phyloP scores from a whole-genome alignment of 805 yeast genomes.

The Wickerhamomyces canadensis region DNA sequence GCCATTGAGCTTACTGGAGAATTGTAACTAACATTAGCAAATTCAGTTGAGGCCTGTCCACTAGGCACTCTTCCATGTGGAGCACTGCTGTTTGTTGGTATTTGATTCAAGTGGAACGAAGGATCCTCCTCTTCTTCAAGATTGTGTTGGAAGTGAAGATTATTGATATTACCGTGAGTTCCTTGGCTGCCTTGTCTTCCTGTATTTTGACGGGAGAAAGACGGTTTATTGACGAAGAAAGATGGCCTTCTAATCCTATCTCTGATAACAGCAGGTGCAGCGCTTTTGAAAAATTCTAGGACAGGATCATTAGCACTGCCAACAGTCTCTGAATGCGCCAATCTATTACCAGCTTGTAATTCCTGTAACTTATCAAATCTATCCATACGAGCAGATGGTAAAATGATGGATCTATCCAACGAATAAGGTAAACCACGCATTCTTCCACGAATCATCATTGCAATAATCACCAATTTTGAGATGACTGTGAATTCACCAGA shows the following conservation, averaged over 20 bases:
- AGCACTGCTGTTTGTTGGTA: no score
- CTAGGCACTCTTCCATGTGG: no score
- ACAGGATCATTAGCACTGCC: slow-evolving; percentile 22
- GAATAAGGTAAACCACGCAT: slow-evolving; percentile 95
- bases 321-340: slow-evolving; percentile 17
- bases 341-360: slow-evolving; percentile 16
- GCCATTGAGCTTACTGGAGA: no score
- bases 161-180: no score
- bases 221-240: slow-evolving; percentile 9
- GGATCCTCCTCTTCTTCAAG: background rate
- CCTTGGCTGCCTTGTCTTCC: background rate
- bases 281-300: slow-evolving; percentile 23
- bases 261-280: slow-evolving; percentile 22
- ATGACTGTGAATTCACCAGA: slow-evolving; percentile 64
- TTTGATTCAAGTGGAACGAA: slow-evolving; percentile 1
- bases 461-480: slow-evolving; percentile 80
- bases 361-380: slow-evolving; percentile 46
- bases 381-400: slow-evolving; percentile 65
- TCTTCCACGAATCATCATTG: slow-evolving; percentile 90
- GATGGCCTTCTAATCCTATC: slow-evolving; percentile 20
- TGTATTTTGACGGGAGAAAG: background rate
- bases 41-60: no score
- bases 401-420: slow-evolving; percentile 87
- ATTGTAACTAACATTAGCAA: no score
- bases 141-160: background rate